Evolutionary conservation across 805 yeast genomes (phyloP).

Genomic region (Spathaspora passalidarum): DNA sequence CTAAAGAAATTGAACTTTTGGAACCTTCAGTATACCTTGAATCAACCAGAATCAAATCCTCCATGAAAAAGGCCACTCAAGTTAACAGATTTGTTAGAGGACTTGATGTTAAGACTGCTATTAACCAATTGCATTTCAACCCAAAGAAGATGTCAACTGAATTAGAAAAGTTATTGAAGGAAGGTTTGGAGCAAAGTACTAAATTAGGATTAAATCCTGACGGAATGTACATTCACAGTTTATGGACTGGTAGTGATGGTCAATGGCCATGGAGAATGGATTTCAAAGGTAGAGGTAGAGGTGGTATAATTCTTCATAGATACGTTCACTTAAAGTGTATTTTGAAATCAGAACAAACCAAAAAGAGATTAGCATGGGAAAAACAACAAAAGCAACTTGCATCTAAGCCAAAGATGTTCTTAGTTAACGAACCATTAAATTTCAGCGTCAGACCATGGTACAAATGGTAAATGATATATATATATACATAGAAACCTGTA

Average conservation of each 20-base stretch:
- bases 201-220: constrained; percentile 56
- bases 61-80: constrained; percentile 82
- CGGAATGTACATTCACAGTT: constrained; percentile 66
- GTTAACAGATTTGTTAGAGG: constrained; percentile 75
- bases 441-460: constrained; percentile 39
- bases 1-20: constrained; percentile 67
- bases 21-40: constrained; percentile 86
- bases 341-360: constrained; percentile 65
- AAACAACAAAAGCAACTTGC: constrained; percentile 43
- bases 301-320: constrained; percentile 73
- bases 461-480: constrained; percentile 35
- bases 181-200: constrained; percentile 69
- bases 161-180: constrained; percentile 68
- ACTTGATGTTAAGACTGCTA: constrained; percentile 70
- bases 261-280: constrained; percentile 67
- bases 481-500: not conserved
- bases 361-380: constrained; percentile 59
- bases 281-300: constrained; percentile 86
- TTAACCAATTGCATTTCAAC: constrained; percentile 88
- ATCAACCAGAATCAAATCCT: constrained; percentile 80
- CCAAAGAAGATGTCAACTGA: constrained; percentile 77
- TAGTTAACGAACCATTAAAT: constrained; percentile 44
- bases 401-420: constrained; percentile 52
- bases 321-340: constrained; percentile 80
- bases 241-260: constrained; percentile 94